Evolutionary conservation across 2,329 filamentous ascomycete species (phyloP).

Genomic region (Aspergillus ochraceus): DNA sequence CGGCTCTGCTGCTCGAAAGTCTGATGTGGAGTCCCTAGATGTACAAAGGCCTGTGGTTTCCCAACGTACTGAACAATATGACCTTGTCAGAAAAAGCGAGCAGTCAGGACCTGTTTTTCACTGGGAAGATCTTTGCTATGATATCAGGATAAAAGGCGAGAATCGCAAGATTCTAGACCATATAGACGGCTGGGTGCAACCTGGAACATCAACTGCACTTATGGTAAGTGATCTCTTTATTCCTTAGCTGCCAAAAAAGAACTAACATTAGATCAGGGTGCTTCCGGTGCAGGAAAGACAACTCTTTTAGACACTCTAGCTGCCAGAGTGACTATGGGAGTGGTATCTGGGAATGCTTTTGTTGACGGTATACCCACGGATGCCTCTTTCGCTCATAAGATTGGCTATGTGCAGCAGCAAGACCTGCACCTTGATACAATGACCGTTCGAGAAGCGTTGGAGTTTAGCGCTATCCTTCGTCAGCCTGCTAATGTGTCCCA

Average conservation of each 20-base stretch:
- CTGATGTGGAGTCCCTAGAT: slow-evolving; percentile 20
- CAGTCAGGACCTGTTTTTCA: slow-evolving; percentile 77
- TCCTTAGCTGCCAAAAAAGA: slow-evolving; percentile 25
- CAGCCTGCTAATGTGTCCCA: slow-evolving; percentile 72
- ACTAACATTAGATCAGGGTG: slow-evolving; percentile 51
- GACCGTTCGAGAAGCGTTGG: slow-evolving; percentile 84
- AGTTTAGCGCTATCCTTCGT: slow-evolving; percentile 81
- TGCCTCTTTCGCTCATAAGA: slow-evolving; percentile 84
- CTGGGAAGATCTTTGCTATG: slow-evolving; percentile 82
- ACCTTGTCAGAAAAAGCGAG: slow-evolving; percentile 47
- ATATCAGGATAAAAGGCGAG: slow-evolving; percentile 77
- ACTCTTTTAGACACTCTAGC: slow-evolving; percentile 85
- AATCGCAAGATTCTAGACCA: slow-evolving; percentile 75
- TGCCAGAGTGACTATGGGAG: slow-evolving; percentile 82
- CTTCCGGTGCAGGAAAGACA: slow-evolving; percentile 91
- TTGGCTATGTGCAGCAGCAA: slow-evolving; percentile 89
- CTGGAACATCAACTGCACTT: slow-evolving; percentile 84
- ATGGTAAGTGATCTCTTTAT: slow-evolving; percentile 58
- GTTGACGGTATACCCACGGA: slow-evolving; percentile 74
- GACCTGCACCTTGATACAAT: slow-evolving; percentile 83
- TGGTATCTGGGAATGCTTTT: slow-evolving; percentile 82
- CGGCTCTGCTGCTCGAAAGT: slow-evolving; percentile 29
- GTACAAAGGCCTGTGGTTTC: slow-evolving; percentile 35
- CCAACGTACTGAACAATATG: slow-evolving; percentile 18
- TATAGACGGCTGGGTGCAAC: slow-evolving; percentile 91